These are phyloP conservation scores for Trichosporon faecale DNA, from an alignment of 1,284 basidiomycete species.

Conservation along the genomic window DNA sequence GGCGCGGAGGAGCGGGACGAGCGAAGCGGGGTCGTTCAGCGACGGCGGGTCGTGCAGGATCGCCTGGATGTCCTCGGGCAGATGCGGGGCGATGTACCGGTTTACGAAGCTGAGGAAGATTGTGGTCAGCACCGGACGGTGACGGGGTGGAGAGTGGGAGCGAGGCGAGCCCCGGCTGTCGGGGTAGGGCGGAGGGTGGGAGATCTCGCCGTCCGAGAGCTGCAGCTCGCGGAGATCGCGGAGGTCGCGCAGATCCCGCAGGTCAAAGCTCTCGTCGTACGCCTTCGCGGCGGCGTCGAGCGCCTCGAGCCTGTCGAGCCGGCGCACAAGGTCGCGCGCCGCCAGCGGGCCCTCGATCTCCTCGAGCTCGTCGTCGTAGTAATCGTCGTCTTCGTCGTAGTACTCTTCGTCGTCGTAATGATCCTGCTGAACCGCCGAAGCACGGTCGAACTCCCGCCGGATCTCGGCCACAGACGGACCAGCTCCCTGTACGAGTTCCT, in stretches of 20 bases:
- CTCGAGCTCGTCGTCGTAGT: neutral
- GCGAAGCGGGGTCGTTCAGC: constrained; percentile 35
- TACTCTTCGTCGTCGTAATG: neutral
- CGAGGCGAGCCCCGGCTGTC: neutral
- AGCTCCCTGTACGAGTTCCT: neutral
- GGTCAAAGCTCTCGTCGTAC: constrained; percentile 1
- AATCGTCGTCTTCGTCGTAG: neutral
- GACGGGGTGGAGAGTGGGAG: constrained; percentile 1
- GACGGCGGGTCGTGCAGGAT: constrained; percentile 38
- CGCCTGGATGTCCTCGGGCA: constrained; percentile 36
- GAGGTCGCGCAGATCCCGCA: constrained; percentile 4
- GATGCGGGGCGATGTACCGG: constrained; percentile 30
- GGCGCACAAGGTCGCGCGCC: neutral
- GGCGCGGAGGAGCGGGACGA: constrained; percentile 36
- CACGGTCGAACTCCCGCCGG: neutral
- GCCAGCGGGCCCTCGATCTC: neutral
- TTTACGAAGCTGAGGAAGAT: constrained; percentile 23
- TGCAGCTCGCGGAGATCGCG: constrained; percentile 1
- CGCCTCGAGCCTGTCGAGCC: constrained; percentile 1
- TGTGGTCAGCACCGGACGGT: constrained; percentile 14
- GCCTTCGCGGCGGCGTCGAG: neutral
- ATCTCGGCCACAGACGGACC: neutral
- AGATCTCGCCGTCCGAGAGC: neutral
- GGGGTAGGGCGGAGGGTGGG: neutral
- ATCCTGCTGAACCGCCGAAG: neutral